phyloP scores from a whole-genome alignment of 1,284 basidiomycete species.

The Rhodotorula sp. region DNA sequence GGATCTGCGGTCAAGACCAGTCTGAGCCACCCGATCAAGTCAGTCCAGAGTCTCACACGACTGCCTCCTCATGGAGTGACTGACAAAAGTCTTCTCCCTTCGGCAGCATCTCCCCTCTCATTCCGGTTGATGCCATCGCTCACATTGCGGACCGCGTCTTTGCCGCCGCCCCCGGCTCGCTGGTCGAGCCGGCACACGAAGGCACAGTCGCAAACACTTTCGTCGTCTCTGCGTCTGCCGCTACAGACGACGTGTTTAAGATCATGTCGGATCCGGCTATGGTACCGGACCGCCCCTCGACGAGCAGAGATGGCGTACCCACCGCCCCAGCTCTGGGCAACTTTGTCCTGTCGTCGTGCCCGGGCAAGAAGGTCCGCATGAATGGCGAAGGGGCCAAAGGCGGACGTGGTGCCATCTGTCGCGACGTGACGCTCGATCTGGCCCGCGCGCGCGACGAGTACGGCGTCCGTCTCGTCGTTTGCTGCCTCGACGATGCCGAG shows the following conservation, averaged over 20 bases:
- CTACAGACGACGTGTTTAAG: slow-evolving; percentile 27
- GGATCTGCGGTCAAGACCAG: slow-evolving; percentile 42
- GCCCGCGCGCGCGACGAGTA: slow-evolving; percentile 63
- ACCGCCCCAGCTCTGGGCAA: slow-evolving; percentile 65
- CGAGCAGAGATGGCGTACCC: neutral
- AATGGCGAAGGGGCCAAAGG: slow-evolving; percentile 44
- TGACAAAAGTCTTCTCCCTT: neutral
- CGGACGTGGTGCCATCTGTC: slow-evolving; percentile 76
- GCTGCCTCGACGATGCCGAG: slow-evolving; percentile 61
- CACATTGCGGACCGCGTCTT: neutral
- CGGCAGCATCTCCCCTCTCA: slow-evolving; percentile 39
- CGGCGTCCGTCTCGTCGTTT: slow-evolving; percentile 38
- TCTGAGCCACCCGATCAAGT: slow-evolving; percentile 43
- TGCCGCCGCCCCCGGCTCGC: neutral
- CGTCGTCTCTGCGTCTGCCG: slow-evolving; percentile 16
- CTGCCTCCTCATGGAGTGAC: rapidly evolving
- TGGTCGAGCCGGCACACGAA: neutral
- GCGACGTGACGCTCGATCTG: slow-evolving; percentile 76
- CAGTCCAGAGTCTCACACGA: neutral
- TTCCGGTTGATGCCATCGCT: slow-evolving; percentile 41
- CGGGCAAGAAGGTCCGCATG: slow-evolving; percentile 92
- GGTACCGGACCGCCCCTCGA: neutral
- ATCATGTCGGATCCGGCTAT: slow-evolving; percentile 6
- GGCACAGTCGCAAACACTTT: slow-evolving; percentile 5
- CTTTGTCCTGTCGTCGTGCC: slow-evolving; percentile 84